Conservation (phyloP, 192 early-diverging fungal genomes). For the Entomortierella beljakovae region DNA sequence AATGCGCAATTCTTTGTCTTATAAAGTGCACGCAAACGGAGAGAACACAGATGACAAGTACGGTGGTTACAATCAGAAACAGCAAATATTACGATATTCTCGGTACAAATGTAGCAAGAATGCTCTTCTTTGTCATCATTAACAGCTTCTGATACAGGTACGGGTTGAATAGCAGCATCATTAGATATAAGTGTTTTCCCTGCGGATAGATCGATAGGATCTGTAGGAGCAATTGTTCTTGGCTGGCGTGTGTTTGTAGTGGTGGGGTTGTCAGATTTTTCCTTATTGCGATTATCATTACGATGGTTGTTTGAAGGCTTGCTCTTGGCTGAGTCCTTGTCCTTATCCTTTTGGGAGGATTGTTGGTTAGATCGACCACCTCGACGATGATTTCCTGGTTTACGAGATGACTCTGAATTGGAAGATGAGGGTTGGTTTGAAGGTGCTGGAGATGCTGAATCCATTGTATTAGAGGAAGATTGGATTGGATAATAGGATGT, state of each 20-base stretch:
- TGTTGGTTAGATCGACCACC: conserved; percentile 16
- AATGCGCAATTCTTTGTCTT: conserved; percentile 87
- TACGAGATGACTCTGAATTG: conserved; percentile 7
- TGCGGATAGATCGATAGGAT: conserved; percentile 32
- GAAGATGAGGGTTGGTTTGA: background rate
- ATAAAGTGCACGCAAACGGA: conserved; percentile 90
- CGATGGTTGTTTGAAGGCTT: conserved; percentile 22
- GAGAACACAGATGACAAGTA: conserved; percentile 93
- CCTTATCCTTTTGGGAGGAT: background rate
- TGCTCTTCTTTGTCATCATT: conserved; percentile 55
- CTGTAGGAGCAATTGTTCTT: conserved; percentile 44
- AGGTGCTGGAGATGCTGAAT: conserved; percentile 14
- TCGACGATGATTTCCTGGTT: background rate
- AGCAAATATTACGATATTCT: conserved; percentile 82
- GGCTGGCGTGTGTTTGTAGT: conserved; percentile 12
- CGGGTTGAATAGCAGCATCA: background rate
- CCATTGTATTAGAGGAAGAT: conserved; percentile 15
- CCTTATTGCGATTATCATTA: conserved; percentile 24
- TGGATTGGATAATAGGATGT: background rate
- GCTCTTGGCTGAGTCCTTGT: background rate
- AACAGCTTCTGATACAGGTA: background rate
- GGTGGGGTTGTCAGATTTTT: conserved; percentile 6
- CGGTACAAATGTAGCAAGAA: conserved; percentile 92
- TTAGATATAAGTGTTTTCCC: conserved; percentile 4
- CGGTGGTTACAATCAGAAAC: conserved; percentile 92